phyloP scores from a whole-genome alignment of 2,329 filamentous ascomycete genomes.

The Parastagonospora avenae region DNA sequence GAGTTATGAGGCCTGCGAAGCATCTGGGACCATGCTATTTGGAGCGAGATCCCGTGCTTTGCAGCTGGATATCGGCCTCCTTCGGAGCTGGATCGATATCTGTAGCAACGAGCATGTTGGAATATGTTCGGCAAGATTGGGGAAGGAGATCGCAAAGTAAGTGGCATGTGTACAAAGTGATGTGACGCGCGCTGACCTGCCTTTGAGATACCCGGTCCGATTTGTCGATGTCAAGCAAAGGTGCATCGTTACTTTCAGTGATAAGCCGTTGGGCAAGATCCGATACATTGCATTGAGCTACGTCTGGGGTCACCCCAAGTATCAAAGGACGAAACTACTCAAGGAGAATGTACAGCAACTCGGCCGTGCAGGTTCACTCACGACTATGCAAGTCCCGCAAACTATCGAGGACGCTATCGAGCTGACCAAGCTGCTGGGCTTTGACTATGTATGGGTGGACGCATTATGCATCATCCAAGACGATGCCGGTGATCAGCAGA shows the following conservation, averaged over 20 bases:
- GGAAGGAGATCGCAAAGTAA: background rate
- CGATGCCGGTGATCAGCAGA: background rate
- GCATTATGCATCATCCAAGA: background rate
- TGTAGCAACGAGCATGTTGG: background rate
- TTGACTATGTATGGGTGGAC: conserved; percentile 8
- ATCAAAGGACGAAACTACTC: background rate
- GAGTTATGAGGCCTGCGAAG: background rate
- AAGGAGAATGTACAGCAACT: background rate
- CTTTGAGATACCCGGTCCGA: background rate
- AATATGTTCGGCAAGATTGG: background rate
- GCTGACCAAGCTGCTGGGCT: background rate
- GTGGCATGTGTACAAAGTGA: background rate
- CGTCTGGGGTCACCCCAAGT: background rate
- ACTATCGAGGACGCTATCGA: background rate
- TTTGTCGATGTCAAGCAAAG: background rate
- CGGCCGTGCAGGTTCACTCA: background rate
- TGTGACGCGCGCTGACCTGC: too few species aligned
- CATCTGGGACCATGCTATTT: background rate
- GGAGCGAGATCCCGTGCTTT: background rate
- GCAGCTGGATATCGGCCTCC: background rate
- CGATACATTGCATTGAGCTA: background rate
- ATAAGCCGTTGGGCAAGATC: background rate
- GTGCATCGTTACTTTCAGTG: background rate
- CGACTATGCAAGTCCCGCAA: background rate
- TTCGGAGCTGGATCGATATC: background rate